Conservation (phyloP, 2,329 filamentous ascomycete genomes). For the Ramularia collo-cygni region DNA sequence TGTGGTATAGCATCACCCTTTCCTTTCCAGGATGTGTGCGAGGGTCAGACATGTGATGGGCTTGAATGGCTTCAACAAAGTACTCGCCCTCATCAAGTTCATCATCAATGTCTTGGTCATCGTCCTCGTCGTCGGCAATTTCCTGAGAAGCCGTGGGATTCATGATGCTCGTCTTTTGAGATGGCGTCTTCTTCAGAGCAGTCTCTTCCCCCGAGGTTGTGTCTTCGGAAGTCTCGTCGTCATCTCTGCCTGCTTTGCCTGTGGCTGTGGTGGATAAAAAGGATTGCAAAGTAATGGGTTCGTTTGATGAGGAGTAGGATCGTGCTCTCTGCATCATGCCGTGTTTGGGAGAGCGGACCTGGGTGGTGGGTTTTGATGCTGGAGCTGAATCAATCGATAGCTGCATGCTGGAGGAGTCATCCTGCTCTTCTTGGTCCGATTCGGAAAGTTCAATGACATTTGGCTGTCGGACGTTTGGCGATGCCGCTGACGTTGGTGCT, state of each 20-base stretch:
- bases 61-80: constrained; percentile 25
- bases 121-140: constrained; percentile 3
- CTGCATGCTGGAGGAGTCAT: no score
- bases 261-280: constrained; percentile 6
- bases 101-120: constrained; percentile 5
- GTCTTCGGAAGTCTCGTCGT: background rate
- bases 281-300: constrained; percentile 13
- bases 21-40: constrained; percentile 24
- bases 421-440: no score
- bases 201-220: background rate
- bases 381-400: no score
- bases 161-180: constrained; percentile 17
- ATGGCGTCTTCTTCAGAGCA: constrained; percentile 1
- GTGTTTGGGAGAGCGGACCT: no score
- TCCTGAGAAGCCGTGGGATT: constrained; percentile 12
- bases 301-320: constrained; percentile 7
- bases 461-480: no score
- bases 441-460: no score
- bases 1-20: constrained; percentile 27
- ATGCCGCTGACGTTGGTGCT: no score
- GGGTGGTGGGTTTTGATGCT: no score
- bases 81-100: constrained; percentile 20
- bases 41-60: constrained; percentile 26
- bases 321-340: background rate
- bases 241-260: background rate